Conservation (phyloP, 805 yeast species). For the Candida xiaguanensis region DNA sequence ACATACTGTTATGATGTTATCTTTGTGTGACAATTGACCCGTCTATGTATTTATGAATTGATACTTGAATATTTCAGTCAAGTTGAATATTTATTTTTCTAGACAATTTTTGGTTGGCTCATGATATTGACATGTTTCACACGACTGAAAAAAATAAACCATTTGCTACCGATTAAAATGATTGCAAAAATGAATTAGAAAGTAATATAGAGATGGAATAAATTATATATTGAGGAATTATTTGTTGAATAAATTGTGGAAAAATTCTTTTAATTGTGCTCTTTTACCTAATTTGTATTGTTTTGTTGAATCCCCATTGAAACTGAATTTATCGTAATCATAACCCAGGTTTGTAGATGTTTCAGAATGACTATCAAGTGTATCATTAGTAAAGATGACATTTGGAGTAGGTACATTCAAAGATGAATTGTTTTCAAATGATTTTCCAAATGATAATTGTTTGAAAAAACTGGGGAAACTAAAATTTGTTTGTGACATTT, state of each 20-base stretch:
- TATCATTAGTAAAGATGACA: not conserved
- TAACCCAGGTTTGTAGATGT: not conserved
- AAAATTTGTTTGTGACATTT: not conserved
- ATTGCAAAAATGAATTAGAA: not conserved
- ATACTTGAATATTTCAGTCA: conserved; percentile 2
- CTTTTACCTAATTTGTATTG: not conserved
- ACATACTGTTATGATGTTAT: not conserved
- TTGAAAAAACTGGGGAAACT: not conserved
- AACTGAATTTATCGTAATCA: conserved; percentile 1
- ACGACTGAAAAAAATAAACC: conserved; percentile 1
- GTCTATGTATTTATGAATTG: no score
- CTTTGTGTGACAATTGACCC: no score
- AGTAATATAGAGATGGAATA: no score
- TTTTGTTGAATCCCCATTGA: not conserved
- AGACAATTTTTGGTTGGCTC: conserved; percentile 5
- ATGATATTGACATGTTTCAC: conserved; percentile 5
- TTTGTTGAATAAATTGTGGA: not conserved
- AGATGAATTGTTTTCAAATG: not conserved
- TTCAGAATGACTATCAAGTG: not conserved
- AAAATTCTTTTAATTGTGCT: not conserved
- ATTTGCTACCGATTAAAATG: not conserved
- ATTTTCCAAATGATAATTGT: not conserved
- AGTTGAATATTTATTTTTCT: conserved; percentile 4
- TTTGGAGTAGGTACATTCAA: not conserved
- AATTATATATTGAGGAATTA: no score